These are phyloP conservation scores for Vitis hybrid DNA, from an alignment of 177 flowering plant genomes.

Conservation along the genomic window DNA sequence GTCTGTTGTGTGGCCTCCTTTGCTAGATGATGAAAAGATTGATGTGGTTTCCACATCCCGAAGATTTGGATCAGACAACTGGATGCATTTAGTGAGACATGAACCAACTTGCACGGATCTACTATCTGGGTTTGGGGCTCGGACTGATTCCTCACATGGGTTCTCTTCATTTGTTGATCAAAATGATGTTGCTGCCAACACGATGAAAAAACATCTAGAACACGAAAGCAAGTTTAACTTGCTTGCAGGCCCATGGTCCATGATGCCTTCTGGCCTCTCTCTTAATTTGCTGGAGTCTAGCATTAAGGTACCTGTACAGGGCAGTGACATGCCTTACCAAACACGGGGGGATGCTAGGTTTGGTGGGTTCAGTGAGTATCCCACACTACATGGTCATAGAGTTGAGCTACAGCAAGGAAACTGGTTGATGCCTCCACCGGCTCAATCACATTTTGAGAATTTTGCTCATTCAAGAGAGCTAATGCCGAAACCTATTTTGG, in stretches of 20 bases:
- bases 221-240: conserved; percentile 46
- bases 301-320: conserved; percentile 31
- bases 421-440: conserved; percentile 65
- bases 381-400: conserved; percentile 38
- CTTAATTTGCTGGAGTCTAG: conserved; percentile 50
- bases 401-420: conserved; percentile 52
- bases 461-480: conserved; percentile 38
- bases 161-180: conserved; percentile 37
- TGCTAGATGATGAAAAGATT: conserved; percentile 56
- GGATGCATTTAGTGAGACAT: conserved; percentile 48
- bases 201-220: conserved; percentile 40
- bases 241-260: conserved; percentile 45
- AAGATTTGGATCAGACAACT: conserved; percentile 53
- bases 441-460: conserved; percentile 37
- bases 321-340: conserved; percentile 42
- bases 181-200: conserved; percentile 23
- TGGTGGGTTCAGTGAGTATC: conserved; percentile 41
- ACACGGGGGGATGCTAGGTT: conserved; percentile 42
- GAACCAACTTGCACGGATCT: conserved; percentile 69
- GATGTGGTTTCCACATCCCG: conserved; percentile 46
- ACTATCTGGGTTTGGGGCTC: conserved; percentile 65
- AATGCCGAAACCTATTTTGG: conserved; percentile 21
- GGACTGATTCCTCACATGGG: conserved; percentile 39
- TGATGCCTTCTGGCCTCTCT: conserved; percentile 51
- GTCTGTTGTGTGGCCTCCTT: conserved; percentile 42